Base-by-base conservation (phyloP, 768 basidiomycete genomes). In the Boletus edulis region DNA sequence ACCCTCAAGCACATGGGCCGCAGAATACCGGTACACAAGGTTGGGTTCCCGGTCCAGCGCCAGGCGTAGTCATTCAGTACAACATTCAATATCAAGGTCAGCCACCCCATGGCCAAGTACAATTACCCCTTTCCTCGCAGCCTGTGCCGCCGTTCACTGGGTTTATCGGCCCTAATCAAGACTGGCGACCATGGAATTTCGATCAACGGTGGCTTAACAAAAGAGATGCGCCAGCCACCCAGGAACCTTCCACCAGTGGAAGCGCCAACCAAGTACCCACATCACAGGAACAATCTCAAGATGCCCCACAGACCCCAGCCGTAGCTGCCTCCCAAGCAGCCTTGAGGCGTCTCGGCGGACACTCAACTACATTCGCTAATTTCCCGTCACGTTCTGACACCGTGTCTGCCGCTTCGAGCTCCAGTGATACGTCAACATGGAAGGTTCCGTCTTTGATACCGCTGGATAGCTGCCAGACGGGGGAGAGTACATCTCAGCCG, bases 291-390 rank as follows among this genome's bases (percentile, higher is more conserved):
- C 63, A 42, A 37, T 6, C 52, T 27, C 53, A 47, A 44, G 59
- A 58, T 35, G 3, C 34, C 18, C 43, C 61, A 43, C 56, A 65
- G 47, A 69, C 73, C 35, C 75, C 81, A 15, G 61, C 77, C 56
- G 76, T 78, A 41, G 86, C 85, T 2, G 89, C 89, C 20, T 85
- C 84, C 37, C 75, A 77, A 38, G 89, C 91, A 13, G 87, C 89
- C 4, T 59, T 89, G 55, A 79, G 81, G 55, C 78, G 88, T 54
- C 67, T 76, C 24, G 63, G 55, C 39, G 51, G 60, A n/a, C 46
- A 38, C 24, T 42, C 59, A 0, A 31, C 56, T 15, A 44, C 72
- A 66, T 37, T 58, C 17, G 2, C 57, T 12, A 34, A 12, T 29
- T 43, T n/a, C 2, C 39, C 48, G 11, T 45, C 61, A 24, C 49